Conservation (phyloP, 73 alveolate genomes). For the Paramecium sonneborni region DNA sequence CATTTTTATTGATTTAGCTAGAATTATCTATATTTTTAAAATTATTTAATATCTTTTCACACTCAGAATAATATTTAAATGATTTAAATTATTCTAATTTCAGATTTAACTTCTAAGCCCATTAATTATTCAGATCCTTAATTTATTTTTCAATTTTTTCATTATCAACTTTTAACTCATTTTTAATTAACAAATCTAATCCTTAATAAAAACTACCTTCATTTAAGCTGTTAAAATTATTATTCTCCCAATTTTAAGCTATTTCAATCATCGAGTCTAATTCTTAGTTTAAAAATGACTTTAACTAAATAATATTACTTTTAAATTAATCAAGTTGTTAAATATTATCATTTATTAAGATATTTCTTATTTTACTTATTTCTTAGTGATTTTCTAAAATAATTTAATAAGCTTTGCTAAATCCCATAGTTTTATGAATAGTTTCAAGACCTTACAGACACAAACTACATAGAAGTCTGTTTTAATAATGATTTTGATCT, state of each 20-base stretch:
- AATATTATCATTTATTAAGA: neutral
- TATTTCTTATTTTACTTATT: neutral
- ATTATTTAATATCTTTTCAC: neutral
- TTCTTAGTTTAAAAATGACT: neutral
- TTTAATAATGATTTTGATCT: neutral
- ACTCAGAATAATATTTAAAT: neutral
- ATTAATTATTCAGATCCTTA: neutral
- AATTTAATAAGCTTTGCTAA: neutral
- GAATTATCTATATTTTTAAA: too few species aligned
- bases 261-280: neutral
- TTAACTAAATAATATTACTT: neutral
- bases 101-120: neutral
- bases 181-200: neutral
- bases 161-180: neutral
- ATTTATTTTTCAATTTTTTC: neutral
- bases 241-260: neutral
- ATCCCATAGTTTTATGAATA: neutral
- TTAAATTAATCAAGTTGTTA: neutral
- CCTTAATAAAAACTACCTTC: neutral
- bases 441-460: neutral
- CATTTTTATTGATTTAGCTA: conserved; percentile 59
- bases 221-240: neutral
- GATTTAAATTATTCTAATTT: neutral
- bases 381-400: neutral
- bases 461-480: neutral